Conservation (phyloP, 2,329 filamentous ascomycete genomes). For the Fusarium caatingaense region DNA sequence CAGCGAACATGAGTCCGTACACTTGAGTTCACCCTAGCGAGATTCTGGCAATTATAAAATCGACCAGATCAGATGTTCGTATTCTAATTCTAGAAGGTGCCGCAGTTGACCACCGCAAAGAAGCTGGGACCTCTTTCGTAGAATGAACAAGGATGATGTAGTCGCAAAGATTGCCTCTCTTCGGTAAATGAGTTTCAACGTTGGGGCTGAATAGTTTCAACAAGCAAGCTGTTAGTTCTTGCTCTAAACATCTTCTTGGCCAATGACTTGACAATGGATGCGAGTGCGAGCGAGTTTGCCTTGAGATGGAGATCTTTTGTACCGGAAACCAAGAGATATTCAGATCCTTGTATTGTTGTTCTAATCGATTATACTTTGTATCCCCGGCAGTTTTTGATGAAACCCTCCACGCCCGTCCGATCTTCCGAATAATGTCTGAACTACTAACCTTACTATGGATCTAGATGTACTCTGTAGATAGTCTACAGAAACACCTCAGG, state of each 20-base stretch:
- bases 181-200: conserved; percentile 1
- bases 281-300: conserved; percentile 10
- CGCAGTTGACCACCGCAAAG: conserved; percentile 15
- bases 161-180: not conserved
- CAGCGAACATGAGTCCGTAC: conserved; percentile 3
- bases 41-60: not conserved
- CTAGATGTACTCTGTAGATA: not conserved
- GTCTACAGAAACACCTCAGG: not conserved
- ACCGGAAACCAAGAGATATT: not conserved
- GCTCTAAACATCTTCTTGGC: not conserved
- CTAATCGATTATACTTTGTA: not conserved
- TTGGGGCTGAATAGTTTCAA: not conserved
- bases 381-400: conserved; percentile 15
- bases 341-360: not conserved
- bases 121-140: conserved; percentile 3
- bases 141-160: not conserved
- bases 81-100: conserved; percentile 21
- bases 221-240: not conserved
- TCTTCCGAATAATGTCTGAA: conserved; percentile 3
- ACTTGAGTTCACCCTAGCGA: conserved; percentile 1
- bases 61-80: not conserved
- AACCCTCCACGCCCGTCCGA: conserved; percentile 8
- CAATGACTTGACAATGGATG: not conserved
- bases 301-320: not conserved
- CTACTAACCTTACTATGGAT: too few relatives aligned